Evolutionary conservation across 805 yeast species (phyloP), one percentile per base, ranked within the genome.

Genomic region (Kodamaea lidongshanica): DNA sequence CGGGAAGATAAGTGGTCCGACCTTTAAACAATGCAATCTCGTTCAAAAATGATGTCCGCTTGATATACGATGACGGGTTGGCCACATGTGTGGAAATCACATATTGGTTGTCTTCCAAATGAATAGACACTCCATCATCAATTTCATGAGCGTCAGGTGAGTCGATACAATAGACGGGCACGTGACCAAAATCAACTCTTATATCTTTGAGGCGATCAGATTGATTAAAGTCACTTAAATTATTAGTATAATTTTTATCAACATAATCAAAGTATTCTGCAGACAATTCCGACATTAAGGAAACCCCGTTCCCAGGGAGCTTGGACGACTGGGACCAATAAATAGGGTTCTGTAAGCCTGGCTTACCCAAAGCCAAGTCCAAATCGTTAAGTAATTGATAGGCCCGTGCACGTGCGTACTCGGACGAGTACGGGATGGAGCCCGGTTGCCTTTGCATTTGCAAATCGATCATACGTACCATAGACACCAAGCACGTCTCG

Each of bases 81-180:
- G 97, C 96, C 39, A 89, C 74, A 51, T 82, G 95, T 2, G 86
- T 66, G 17, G 79, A 70, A 4, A 88, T 41, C 7, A 61, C 56
- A 41, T 58, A 72, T 9, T 46, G 46, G 16, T 40, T 39, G 16
- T 44, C 45, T 3, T 48, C 30, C 3, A 37, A 39, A 25, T 60
- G 61, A 12, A 89, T 61, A 1, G 95, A 74, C 16, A 89, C 66
- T 27, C 96, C 98, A 55, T 89, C 98, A 54, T 89, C 98, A 36
- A 92, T 81, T 53, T 92, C 97, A 42, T 80, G 79, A 0, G 97
- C 95, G 23, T 67, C 67, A 3, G 63, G 72, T 3, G 79, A 67
- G 56, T 92, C 98, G 35, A 89, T 85, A 55, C 96, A 87, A 50
- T 76, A 89, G 2, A 87, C 77, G 0, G 72, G 68, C 8, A 19